A percentile compares a stretch with the other conserved stretches of the same genome.
Conservation (phyloP, 208 protist species). For the Tritrichomonas musculus region DNA sequence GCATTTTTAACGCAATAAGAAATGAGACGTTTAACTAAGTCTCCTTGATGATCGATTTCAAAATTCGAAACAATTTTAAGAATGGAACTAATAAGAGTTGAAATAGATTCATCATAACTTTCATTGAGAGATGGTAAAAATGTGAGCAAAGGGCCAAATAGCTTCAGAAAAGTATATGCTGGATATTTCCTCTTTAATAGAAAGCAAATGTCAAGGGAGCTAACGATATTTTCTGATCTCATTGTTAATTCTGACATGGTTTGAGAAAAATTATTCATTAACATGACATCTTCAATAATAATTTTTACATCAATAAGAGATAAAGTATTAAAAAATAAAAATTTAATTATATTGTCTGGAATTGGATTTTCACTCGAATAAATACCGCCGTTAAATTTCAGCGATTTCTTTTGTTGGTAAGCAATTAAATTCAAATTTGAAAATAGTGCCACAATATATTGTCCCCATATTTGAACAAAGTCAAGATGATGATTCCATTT, state of each 20-base stretch:
- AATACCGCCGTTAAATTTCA: background rate
- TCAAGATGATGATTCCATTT: background rate
- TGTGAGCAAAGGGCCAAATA: background rate
- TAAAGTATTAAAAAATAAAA: background rate
- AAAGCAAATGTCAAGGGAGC: too few species aligned
- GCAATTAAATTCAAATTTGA: background rate
- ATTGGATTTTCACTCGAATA: background rate
- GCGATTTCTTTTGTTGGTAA: background rate
- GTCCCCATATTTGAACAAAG: slow-evolving; percentile 1
- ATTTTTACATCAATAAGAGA: background rate
- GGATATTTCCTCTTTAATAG: background rate
- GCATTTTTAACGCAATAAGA: background rate
- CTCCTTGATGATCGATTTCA: background rate
- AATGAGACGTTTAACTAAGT: background rate
- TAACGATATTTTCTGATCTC: background rate
- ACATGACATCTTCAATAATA: background rate
- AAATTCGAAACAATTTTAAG: background rate
- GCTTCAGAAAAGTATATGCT: background rate
- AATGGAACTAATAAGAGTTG: background rate
- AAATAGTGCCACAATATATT: background rate
- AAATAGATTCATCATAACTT: background rate
- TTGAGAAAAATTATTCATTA: background rate
- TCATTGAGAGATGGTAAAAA: background rate
- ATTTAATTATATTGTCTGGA: background rate
- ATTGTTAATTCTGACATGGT: background rate